Conservation (phyloP, 73 alveolate species). For the Paramecium sonneborni region DNA sequence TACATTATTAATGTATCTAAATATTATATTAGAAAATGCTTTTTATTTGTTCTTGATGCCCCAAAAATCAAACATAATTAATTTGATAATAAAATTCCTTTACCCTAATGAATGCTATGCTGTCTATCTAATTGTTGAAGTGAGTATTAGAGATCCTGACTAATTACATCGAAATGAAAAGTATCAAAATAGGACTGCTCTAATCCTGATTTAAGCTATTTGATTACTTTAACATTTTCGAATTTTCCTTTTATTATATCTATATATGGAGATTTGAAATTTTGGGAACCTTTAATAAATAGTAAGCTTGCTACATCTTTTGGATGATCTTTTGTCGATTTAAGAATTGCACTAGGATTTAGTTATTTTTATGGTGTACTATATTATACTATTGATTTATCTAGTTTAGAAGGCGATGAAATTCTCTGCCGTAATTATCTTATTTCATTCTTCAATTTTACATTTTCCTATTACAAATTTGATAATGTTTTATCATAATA, state of each 20-base stretch:
- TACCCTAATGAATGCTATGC: constrained; percentile 20
- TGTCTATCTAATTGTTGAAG: constrained; percentile 9
- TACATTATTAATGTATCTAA: not conserved
- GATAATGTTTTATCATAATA: constrained; percentile 1
- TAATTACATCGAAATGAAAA: not conserved
- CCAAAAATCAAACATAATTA: constrained; percentile 41
- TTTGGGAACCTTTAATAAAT: not conserved
- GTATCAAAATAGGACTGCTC: constrained; percentile 7
- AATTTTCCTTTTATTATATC: constrained; percentile 7
- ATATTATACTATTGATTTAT: not conserved
- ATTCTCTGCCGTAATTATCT: not conserved
- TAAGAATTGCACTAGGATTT: constrained; percentile 41
- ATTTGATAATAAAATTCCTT: not conserved
- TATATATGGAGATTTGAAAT: constrained; percentile 16
- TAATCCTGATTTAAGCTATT: constrained; percentile 15
- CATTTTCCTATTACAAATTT: constrained; percentile 17
- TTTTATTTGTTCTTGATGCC: constrained; percentile 5
- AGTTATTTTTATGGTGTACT: not conserved
- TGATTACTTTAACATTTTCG: constrained; percentile 16
- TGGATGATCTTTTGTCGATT: constrained; percentile 5
- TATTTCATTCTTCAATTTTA: constrained; percentile 13
- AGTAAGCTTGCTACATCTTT: constrained; percentile 10
- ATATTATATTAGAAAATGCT: not conserved
- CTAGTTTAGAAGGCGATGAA: not conserved
- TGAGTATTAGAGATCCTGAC: not conserved